Base-by-base conservation (phyloP, 306 rosid species). In the Cicer arietinum region DNA sequence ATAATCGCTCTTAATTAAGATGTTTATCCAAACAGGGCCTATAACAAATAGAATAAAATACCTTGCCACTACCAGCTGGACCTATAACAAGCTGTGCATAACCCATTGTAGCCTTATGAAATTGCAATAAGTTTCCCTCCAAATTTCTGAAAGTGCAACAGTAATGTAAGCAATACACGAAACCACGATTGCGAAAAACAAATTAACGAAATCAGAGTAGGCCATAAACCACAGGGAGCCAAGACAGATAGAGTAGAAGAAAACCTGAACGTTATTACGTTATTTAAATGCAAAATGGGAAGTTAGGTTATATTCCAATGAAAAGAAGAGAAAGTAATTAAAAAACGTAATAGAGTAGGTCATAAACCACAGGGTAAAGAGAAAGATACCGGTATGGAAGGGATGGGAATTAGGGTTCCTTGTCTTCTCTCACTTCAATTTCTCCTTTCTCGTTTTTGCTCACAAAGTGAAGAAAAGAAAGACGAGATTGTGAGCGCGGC, bases 31-130 rank as follows among this genome's bases (percentile, higher is more conserved):
- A 10, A 47, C 13, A 54, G 37, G 37, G 37, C 6, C 37, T 30
- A 30, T 30, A 77, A 71, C 2, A 6, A 65, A 56, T 9, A 16
- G 6, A 25, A 45, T 9, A 13, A 47, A 72, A 74, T 81, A 90
- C 96, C 94, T 91, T 83, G 84, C 89, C 93, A 48, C 90, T 85
- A 77, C 91, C 93, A 44, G 93, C 88, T 11, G 92, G 90, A 68
- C 90, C 90, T 20, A 87, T 87, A 53, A 87, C 88, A 35, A 85
- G 87, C 58, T 87, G 92, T 8, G 89, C 92, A 73, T 79, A 86
- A 46, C 87, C 89, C 94, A 90, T 90, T 41, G 42, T 17, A 72
- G 61, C 22, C 78, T 73, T 37, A n/a, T 30, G n/a, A 39, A 79
- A 64, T 62, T 16, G 53, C 62, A 62, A 72, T 35, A 62, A 46